Conservation (phyloP, 2,329 filamentous ascomycete genomes). For the Pseudocercospora musae region DNA sequence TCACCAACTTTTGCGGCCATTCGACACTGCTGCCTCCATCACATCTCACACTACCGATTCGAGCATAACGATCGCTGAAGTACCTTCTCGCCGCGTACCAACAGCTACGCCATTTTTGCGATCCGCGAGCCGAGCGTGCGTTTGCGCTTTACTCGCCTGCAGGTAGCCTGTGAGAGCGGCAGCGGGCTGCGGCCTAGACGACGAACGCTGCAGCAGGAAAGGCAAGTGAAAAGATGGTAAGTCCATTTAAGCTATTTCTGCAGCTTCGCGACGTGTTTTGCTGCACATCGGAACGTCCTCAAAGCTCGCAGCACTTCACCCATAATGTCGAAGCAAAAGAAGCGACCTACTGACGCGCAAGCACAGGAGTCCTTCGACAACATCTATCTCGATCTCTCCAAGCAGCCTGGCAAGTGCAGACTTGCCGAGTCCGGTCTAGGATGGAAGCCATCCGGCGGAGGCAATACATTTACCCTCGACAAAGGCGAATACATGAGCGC, state of each 20-base stretch:
- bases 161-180: neutral
- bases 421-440: constrained; percentile 92
- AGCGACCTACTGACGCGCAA: constrained; percentile 5
- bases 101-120: neutral
- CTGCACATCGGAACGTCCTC: neutral
- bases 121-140: neutral
- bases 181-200: neutral
- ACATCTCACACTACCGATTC: neutral
- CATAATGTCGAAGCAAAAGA: neutral
- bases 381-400: constrained; percentile 94
- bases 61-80: neutral
- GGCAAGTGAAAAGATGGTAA: neutral
- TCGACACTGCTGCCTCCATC: neutral
- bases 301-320: neutral
- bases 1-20: neutral
- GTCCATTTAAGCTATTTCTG: neutral
- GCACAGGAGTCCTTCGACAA: constrained; percentile 88
- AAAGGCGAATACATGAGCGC: constrained; percentile 78
- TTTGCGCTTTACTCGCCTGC: neutral
- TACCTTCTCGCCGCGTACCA: neutral
- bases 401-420: constrained; percentile 86
- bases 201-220: neutral
- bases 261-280: neutral
- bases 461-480: constrained; percentile 84
- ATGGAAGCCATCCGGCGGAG: constrained; percentile 89